Evolutionary conservation across 352 stramenopile species (phyloP).

Genomic region (Pythium biforme): DNA sequence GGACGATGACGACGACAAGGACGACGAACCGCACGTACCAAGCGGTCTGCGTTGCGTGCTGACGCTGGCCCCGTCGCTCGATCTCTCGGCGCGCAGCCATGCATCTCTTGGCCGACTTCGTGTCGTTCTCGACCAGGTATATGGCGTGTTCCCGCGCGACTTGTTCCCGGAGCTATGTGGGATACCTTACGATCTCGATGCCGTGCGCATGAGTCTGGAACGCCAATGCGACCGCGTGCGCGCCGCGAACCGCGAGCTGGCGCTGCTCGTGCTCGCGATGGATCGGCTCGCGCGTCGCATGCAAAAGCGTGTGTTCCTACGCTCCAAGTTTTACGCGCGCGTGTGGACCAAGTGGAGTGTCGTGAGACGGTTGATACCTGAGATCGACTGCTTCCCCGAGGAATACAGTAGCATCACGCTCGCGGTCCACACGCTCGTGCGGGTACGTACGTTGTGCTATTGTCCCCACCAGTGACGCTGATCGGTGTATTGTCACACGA

Average conservation of each 20-base stretch:
- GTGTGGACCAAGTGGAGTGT: slow-evolving; percentile 29
- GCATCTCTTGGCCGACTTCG: slow-evolving; percentile 16
- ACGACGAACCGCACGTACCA: slow-evolving; percentile 9
- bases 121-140: slow-evolving; percentile 18
- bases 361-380: slow-evolving; percentile 39
- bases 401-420: slow-evolving; percentile 28
- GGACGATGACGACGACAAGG: not conserved
- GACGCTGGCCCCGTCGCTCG: slow-evolving; percentile 6
- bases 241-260: slow-evolving; percentile 47
- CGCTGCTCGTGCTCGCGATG: slow-evolving; percentile 47
- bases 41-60: slow-evolving; percentile 15
- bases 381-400: slow-evolving; percentile 45
- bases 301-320: slow-evolving; percentile 21
- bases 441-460: slow-evolving; percentile 14
- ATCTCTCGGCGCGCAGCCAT: slow-evolving; percentile 5
- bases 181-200: not conserved
- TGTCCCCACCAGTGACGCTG: not conserved
- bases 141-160: not conserved
- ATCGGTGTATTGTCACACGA: not conserved
- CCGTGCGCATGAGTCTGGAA: slow-evolving; percentile 19
- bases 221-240: slow-evolving; percentile 26
- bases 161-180: slow-evolving; percentile 10
- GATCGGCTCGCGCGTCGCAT: slow-evolving; percentile 20
- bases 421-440: slow-evolving; percentile 21
- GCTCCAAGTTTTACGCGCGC: slow-evolving; percentile 17